Conservation (phyloP, 179 eudicot species). For the Silene noctiflora region DNA sequence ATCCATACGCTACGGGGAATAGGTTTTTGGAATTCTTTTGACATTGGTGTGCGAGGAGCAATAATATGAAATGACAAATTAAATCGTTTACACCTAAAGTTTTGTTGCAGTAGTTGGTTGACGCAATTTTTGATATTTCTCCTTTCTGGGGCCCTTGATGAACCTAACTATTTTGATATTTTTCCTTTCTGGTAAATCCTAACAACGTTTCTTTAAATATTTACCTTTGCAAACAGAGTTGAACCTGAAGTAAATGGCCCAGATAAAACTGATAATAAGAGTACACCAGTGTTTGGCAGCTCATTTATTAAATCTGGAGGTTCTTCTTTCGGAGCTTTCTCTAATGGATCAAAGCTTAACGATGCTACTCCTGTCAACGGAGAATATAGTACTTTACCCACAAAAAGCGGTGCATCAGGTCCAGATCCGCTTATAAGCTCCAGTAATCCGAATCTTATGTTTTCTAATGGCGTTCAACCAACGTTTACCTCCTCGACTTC, state of each 20-base stretch:
- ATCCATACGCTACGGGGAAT: neutral
- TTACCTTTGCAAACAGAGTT: slow-evolving; percentile 24
- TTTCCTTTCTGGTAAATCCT: neutral
- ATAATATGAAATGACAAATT: neutral
- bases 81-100: neutral
- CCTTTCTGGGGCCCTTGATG: neutral
- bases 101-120: too few relatives aligned
- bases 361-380: slow-evolving; percentile 34
- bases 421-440: slow-evolving; percentile 5
- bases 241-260: slow-evolving; percentile 21
- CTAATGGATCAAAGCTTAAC: slow-evolving; percentile 24
- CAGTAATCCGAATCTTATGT: slow-evolving; percentile 14
- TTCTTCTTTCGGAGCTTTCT: slow-evolving; percentile 23
- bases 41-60: neutral
- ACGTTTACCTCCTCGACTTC: slow-evolving; percentile 3
- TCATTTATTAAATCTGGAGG: slow-evolving; percentile 26
- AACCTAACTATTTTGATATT: neutral
- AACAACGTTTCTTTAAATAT: neutral
- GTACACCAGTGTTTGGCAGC: slow-evolving; percentile 24
- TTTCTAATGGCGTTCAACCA: slow-evolving; percentile 16
- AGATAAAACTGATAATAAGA: slow-evolving; percentile 26
- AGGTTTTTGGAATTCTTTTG: neutral
- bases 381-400: slow-evolving; percentile 31
- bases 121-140: neutral
- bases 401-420: neutral